Conservation (phyloP, 1,284 basidiomycete species). For the Pseudozyma flocculosa region DNA sequence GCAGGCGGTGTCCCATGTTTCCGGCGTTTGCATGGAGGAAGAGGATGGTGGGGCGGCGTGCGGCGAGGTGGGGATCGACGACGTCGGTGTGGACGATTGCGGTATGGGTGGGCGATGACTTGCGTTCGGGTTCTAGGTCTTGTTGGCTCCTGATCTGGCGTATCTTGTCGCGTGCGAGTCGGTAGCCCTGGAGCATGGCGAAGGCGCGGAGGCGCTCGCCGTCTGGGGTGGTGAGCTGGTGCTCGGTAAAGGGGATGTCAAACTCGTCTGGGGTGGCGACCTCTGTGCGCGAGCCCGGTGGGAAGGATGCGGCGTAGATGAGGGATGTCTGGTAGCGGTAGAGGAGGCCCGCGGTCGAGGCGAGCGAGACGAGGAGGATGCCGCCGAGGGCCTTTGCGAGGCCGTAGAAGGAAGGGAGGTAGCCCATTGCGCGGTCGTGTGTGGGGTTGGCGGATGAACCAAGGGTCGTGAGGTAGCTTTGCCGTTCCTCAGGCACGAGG, state of each 20-base stretch:
- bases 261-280: conserved; percentile 50
- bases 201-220: conserved; percentile 43
- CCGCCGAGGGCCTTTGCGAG: conserved; percentile 33
- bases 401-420: conserved; percentile 24
- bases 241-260: conserved; percentile 47
- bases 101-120: conserved; percentile 23
- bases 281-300: conserved; percentile 45
- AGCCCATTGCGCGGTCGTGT: conserved; percentile 13
- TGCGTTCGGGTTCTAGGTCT: conserved; percentile 2
- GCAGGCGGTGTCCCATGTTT: conserved; percentile 73
- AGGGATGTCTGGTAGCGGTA: conserved; percentile 54
- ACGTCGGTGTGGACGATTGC: conserved; percentile 6
- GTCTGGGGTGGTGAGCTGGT: conserved; percentile 50
- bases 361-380: conserved; percentile 37
- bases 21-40: conserved; percentile 56
- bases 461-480: too few species aligned
- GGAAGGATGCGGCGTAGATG: conserved; percentile 53
- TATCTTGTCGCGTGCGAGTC: conserved; percentile 4
- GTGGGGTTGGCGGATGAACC: too few species aligned
- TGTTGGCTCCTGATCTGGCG: too few species aligned
- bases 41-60: conserved; percentile 43
- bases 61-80: conserved; percentile 21
- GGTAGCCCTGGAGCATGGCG: conserved; percentile 46
- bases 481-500: too few species aligned
- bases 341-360: conserved; percentile 49